Percentiles rank a stretch among this genome's conserved stretches.
phyloP scores from a whole-genome alignment of 192 early-diverging fungal genomes.

The Diversispora eburnea region DNA sequence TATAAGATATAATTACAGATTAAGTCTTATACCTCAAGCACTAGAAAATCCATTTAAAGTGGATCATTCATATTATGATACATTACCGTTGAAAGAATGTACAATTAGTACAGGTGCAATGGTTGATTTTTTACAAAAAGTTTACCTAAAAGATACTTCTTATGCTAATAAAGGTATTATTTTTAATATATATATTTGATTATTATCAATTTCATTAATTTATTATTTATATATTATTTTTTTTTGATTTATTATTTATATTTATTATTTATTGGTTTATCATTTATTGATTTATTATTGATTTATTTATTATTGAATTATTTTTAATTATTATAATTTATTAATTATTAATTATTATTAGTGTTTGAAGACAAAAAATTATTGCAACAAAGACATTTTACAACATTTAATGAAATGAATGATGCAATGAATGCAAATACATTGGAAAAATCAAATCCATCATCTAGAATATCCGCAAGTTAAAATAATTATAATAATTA shows the following conservation, averaged over 20 bases:
- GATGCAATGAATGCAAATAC: conserved; percentile 37
- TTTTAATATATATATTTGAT: too few relatives aligned
- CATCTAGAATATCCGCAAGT: background rate
- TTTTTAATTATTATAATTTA: too few relatives aligned
- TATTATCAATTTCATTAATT: too few relatives aligned
- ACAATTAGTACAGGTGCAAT: conserved; percentile 65
- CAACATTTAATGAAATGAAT: conserved; percentile 42
- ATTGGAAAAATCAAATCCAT: conserved; percentile 30
- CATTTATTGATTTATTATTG: background rate
- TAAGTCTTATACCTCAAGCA: conserved; percentile 45
- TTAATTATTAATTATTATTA: too few relatives aligned
- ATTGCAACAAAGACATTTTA: conserved; percentile 39
- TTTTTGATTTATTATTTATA: background rate
- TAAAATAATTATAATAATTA: too few relatives aligned
- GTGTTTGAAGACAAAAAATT: conserved; percentile 42
- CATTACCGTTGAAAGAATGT: conserved; percentile 57
- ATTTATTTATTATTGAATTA: too few relatives aligned
- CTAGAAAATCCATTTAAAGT: conserved; percentile 67
- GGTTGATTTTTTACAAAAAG: conserved; percentile 60
- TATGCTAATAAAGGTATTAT: conserved; percentile 43
- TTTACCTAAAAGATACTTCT: conserved; percentile 47
- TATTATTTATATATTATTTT: too few relatives aligned
- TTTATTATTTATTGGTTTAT: background rate
- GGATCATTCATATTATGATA: conserved; percentile 57
- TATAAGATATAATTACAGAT: conserved; percentile 65